A percentile compares a stretch with the other conserved stretches of the same genome.
Conservation (phyloP, 495 filamentous ascomycete species). For the Cenococcum geophilum region DNA sequence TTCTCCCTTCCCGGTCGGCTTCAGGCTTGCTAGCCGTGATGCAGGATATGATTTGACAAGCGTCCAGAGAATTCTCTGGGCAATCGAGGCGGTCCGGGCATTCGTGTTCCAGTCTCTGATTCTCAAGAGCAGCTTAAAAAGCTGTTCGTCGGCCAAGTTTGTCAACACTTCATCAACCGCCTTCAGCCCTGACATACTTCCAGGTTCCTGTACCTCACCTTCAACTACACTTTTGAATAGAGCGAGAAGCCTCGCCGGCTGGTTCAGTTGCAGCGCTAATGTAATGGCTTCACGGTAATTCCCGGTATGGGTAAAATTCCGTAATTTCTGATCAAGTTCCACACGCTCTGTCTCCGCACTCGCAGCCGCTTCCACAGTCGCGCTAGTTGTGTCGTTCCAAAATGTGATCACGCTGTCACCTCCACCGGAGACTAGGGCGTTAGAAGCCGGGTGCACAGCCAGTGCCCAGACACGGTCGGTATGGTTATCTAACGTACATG, state of each 20-base stretch:
- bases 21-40: constrained; percentile 62
- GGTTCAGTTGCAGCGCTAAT: constrained; percentile 85
- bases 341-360: constrained; percentile 68
- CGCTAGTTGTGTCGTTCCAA: constrained; percentile 87
- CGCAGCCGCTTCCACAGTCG: constrained; percentile 63
- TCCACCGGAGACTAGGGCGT: constrained; percentile 78
- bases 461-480: constrained; percentile 89
- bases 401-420: constrained; percentile 87
- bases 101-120: constrained; percentile 97
- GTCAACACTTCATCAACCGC: constrained; percentile 81
- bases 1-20: constrained; percentile 37
- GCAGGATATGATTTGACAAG: constrained; percentile 73
- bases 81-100: constrained; percentile 72
- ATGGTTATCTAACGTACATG: constrained; percentile 90
- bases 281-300: constrained; percentile 89
- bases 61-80: constrained; percentile 77
- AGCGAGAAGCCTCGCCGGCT: constrained; percentile 74
- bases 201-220: constrained; percentile 50
- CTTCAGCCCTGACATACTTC: constrained; percentile 61
- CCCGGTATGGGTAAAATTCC: constrained; percentile 80
- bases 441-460: constrained; percentile 56
- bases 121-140: constrained; percentile 69
- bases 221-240: constrained; percentile 77
- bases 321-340: constrained; percentile 85
- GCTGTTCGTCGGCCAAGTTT: constrained; percentile 71